Evolutionary conservation across 2,329 filamentous ascomycete species (phyloP).

Genomic region (Fusarium neocosmosporiellum): DNA sequence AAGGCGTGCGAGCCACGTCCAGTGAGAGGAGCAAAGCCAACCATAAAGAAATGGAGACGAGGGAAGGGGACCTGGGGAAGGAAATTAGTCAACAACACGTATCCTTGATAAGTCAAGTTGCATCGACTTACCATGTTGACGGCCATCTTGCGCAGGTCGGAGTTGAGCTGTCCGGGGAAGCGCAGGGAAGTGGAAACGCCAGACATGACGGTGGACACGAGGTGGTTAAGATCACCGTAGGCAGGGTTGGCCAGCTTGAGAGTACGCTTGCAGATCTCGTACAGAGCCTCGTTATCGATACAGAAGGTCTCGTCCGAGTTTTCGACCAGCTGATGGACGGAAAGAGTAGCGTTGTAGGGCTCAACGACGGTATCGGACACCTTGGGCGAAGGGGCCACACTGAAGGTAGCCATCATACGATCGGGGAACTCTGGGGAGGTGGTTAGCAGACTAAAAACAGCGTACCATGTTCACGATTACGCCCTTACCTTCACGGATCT

Average conservation of each 20-base stretch:
- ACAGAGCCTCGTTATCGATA: neutral
- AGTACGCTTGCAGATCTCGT: neutral
- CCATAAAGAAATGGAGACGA: neutral
- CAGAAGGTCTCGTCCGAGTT: neutral
- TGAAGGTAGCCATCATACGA: neutral
- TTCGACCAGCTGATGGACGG: neutral
- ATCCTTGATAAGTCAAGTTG: too few species aligned
- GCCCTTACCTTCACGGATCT: neutral
- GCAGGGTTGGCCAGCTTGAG: neutral
- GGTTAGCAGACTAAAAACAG: neutral
- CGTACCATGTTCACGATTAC: neutral
- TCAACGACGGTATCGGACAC: neutral
- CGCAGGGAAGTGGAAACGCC: neutral
- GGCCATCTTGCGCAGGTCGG: neutral
- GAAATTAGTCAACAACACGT: neutral
- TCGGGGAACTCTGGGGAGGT: neutral
- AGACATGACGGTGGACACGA: neutral
- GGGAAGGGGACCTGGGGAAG: neutral
- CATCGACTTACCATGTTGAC: neutral
- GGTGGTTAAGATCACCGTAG: neutral
- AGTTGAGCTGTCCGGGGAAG: neutral
- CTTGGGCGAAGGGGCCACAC: neutral
- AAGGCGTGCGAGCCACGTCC: neutral
- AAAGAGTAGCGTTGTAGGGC: neutral
- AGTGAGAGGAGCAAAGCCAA: neutral